Base-by-base conservation (phyloP, 2,329 filamentous ascomycete genomes). In the Ceratocystis eucalypticola region DNA sequence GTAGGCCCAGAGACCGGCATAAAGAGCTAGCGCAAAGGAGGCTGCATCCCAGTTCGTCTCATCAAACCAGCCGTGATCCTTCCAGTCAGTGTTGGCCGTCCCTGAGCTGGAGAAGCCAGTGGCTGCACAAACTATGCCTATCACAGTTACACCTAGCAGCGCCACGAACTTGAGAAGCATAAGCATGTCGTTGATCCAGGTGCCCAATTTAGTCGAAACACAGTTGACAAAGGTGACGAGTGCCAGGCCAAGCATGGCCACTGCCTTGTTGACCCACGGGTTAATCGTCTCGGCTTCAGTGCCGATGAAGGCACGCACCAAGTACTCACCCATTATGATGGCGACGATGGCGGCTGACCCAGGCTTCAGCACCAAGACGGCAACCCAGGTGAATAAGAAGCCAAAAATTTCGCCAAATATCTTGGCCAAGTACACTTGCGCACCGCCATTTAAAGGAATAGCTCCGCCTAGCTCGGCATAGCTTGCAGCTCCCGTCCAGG, bases 91-190 rank as follows among this genome's bases (percentile, higher is more conserved):
- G 71, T 87, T 94, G 17, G 90, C 85, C 61, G 84, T 78, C 55
- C 89, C 91, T 62, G 88, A 84, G 71, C 85, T 86, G 0, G 91
- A 91, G 70, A 88, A 84, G 0, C 93, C 93, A 0, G 93, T 97
- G 5, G 84, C 78, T 0, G 94, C 94, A 17, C 97, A 94, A 10
- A 97, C 85, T 67, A 97, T 86, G 50, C 94, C 94, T 6, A 87
- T 89, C 1, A 96, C 80, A 0, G 93, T 93, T 66, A 99, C 89
- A 50, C 87, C 91, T 20, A 96, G 74, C 69, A 99, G 79, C 20
- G 91, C 93, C 69, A 96, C 79, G 74, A 99, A 96, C 75, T 99
- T 99, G 75, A 97, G 81, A 73, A 99, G 91, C 91, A 99, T 96
- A 76, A 99, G 91, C 72, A 91, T 76, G 74, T 99, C 92, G 66